Evolutionary conservation across 2,329 filamentous ascomycete genomes (phyloP).

Genomic region (Fusarium neocosmosporiellum): DNA sequence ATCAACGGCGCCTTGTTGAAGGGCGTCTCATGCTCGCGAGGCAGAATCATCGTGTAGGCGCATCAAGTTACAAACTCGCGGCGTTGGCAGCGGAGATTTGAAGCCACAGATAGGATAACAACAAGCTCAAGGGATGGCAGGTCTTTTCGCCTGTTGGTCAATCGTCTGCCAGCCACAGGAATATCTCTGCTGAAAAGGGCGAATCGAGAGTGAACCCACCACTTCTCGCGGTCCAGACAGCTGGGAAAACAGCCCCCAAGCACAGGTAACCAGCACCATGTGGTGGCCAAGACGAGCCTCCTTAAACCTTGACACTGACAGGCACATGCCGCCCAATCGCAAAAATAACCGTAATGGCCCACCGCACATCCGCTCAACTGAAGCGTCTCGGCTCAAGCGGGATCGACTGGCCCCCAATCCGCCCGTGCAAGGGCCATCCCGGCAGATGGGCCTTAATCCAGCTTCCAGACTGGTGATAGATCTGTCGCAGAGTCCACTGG

Average conservation of each 20-base stretch:
- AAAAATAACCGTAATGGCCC: background rate
- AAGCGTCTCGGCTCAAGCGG: background rate
- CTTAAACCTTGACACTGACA: background rate
- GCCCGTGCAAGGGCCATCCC: background rate
- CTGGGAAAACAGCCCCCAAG: background rate
- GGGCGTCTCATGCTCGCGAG: slow-evolving; percentile 35
- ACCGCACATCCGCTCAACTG: background rate
- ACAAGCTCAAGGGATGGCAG: background rate
- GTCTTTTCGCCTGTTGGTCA: background rate
- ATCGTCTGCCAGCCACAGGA: background rate
- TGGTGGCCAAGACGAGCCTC: background rate
- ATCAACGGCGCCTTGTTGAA: slow-evolving; percentile 40
- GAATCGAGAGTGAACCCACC: background rate
- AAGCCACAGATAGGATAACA: background rate
- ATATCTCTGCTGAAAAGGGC: background rate
- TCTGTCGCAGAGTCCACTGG: background rate
- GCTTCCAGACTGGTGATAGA: slow-evolving; percentile 4
- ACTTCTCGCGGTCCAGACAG: background rate
- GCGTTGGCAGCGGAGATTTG: background rate
- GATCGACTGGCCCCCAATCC: slow-evolving; percentile 1
- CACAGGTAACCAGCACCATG: background rate
- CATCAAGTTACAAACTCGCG: background rate
- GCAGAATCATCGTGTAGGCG: slow-evolving; percentile 7
- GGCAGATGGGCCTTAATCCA: background rate
- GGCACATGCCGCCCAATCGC: background rate